These are phyloP conservation scores for Macrolepiota dolichaula DNA, from an alignment of 768 basidiomycete genomes.

Conservation along the genomic window DNA sequence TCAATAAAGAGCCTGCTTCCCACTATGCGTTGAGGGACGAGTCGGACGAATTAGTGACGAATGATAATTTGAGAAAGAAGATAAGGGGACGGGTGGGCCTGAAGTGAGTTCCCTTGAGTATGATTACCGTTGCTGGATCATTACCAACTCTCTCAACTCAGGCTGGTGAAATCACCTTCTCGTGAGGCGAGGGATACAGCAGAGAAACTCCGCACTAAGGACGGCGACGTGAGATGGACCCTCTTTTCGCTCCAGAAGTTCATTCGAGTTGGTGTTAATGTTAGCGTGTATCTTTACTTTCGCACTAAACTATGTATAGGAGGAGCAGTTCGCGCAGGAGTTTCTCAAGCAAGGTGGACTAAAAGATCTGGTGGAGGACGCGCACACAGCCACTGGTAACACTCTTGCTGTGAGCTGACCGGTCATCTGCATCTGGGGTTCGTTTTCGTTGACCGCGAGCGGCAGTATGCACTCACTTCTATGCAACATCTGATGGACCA, in stretches of 20 bases:
- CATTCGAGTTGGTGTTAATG: constrained; percentile 51
- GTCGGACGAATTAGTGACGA: constrained; percentile 79
- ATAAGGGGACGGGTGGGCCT: constrained; percentile 76
- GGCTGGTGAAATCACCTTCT: constrained; percentile 75
- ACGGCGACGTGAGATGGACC: constrained; percentile 62
- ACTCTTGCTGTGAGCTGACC: constrained; percentile 67
- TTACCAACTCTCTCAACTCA: constrained; percentile 24
- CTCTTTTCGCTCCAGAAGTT: constrained; percentile 78
- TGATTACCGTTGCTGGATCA: not conserved
- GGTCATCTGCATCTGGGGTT: not conserved
- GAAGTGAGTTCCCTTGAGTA: constrained; percentile 48
- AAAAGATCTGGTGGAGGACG: constrained; percentile 64
- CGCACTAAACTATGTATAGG: constrained; percentile 37
- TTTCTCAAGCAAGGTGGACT: constrained; percentile 77
- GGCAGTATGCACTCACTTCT: constrained; percentile 77
- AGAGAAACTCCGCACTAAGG: constrained; percentile 59
- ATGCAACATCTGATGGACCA: constrained; percentile 89
- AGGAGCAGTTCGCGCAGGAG: constrained; percentile 78
- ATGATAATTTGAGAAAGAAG: constrained; percentile 81
- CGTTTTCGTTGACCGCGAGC: constrained; percentile 2
- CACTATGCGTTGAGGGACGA: constrained; percentile 82
- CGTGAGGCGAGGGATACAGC: constrained; percentile 78
- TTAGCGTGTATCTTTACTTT: not conserved
- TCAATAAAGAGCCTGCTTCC: constrained; percentile 69
- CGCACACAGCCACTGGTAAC: constrained; percentile 70